These are phyloP conservation scores for Cyclostephanos invisitatus DNA, from an alignment of 108 stramenopile genomes.

Conservation along the genomic window DNA sequence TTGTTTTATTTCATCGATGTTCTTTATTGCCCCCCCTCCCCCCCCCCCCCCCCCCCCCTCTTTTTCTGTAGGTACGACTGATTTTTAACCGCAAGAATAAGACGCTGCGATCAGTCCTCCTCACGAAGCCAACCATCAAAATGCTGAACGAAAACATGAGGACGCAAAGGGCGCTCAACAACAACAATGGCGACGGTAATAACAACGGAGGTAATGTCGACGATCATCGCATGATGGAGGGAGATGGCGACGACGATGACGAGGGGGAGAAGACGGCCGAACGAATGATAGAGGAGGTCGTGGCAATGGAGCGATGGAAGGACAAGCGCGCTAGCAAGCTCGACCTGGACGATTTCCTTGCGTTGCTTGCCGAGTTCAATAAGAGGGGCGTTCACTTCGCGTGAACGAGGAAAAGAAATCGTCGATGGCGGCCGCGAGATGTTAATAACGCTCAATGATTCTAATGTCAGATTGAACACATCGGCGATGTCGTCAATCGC, in stretches of 20 bases:
- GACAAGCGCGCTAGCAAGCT: slow-evolving; percentile 92
- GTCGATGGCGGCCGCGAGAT: too few species aligned
- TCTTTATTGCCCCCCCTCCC: too few species aligned
- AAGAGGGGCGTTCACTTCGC: slow-evolving; percentile 90
- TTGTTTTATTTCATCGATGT: slow-evolving; percentile 25
- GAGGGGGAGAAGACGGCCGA: slow-evolving; percentile 50
- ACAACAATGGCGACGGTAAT: slow-evolving; percentile 11
- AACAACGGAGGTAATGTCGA: not conserved
- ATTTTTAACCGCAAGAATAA: slow-evolving; percentile 94
- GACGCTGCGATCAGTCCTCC: slow-evolving; percentile 79
- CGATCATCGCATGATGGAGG: slow-evolving; percentile 11
- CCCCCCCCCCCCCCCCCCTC: not conserved
- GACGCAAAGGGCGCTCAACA: slow-evolving; percentile 71
- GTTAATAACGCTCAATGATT: too few species aligned
- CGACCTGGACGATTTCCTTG: slow-evolving; percentile 96
- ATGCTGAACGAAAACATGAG: slow-evolving; percentile 90
- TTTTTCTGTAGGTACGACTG: slow-evolving; percentile 56
- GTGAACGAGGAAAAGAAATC: slow-evolving; percentile 12
- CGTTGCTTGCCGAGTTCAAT: slow-evolving; percentile 90
- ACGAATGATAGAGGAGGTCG: slow-evolving; percentile 83
- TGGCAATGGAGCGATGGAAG: slow-evolving; percentile 70
- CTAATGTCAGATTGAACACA: too few species aligned
- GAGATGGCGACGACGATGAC: slow-evolving; percentile 15
- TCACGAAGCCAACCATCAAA: slow-evolving; percentile 81
- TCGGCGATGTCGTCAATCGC: too few species aligned